A percentile compares a stretch with the other conserved stretches of the same genome.
Conservation (phyloP, 2,329 filamentous ascomycete genomes). For the Aspergillus eucalypticola region DNA sequence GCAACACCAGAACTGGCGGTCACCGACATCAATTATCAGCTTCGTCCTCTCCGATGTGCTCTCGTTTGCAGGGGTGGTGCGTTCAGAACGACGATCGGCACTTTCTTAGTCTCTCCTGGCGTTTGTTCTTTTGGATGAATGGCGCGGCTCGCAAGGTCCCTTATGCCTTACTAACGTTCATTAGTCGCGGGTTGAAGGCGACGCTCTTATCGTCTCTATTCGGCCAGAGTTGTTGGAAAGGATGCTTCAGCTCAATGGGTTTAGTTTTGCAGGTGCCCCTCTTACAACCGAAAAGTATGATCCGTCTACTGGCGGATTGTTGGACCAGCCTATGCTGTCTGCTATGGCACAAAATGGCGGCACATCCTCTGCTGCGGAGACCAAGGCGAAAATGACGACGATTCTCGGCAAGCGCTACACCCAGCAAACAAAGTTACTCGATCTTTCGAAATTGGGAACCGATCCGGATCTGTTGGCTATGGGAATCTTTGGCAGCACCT, state of each 20-base stretch:
- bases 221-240: conserved; percentile 64
- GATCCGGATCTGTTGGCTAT: conserved; percentile 72
- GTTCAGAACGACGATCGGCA: conserved; percentile 46
- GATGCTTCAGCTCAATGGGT: conserved; percentile 68
- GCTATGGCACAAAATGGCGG: conserved; percentile 32
- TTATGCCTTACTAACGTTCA: conserved; percentile 66
- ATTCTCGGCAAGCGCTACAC: conserved; percentile 78
- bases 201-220: conserved; percentile 68
- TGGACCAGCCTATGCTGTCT: conserved; percentile 25
- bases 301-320: conserved; percentile 21
- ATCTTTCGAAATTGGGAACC: conserved; percentile 74
- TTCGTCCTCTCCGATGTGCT: conserved; percentile 39
- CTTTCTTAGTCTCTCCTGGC: conserved; percentile 30
- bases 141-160: conserved; percentile 44
- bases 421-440: conserved; percentile 69
- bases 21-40: conserved; percentile 41
- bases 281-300: conserved; percentile 58
- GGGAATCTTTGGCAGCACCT: conserved; percentile 72
- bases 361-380: conserved; percentile 56
- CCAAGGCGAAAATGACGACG: conserved; percentile 67
- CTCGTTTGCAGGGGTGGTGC: conserved; percentile 46
- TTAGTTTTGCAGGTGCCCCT: conserved; percentile 65
- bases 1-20: conserved; percentile 45
- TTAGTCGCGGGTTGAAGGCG: conserved; percentile 70
- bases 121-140: conserved; percentile 40